Evolutionary conservation across 225 moss, liverwort and hornwort genomes (phyloP), one percentile per base, ranked within the genome.

Genomic region (Pseudisothecium myosuroides): DNA sequence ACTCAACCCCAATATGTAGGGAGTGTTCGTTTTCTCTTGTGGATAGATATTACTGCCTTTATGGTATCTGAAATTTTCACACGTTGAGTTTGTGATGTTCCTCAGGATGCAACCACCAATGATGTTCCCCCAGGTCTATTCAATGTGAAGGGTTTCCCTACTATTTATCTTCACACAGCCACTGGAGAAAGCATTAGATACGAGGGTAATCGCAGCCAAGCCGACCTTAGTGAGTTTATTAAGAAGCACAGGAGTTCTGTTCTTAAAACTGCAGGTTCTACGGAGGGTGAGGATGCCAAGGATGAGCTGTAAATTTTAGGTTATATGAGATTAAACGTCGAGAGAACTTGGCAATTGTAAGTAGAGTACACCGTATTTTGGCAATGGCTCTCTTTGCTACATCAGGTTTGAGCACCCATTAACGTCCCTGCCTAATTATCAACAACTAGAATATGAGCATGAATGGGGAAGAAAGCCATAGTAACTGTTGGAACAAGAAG

Each of bases 31-130:
- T 63, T 41, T 59, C 28, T 67, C 55, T 77, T 83, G 37, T 62
- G 9, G 54, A 64, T 31, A 68, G 47, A 66, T 86, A 24, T 55
- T 86, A 29, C 74, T 90, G 32, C 22, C 67, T 17, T 56, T 8
- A 22, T 56, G 43, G 79, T 56, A 67, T 50, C 41, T 69, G 80
- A 66, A 66, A 87, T 81, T 41, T 91, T 84, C 76, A 84, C 52
- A 58, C 18, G 15, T 86, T 75, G 76, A 64, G 56, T 88, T 89
- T 83, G n/a, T 89, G 74, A 63, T 89, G 62, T 78, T 80, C 74
- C 80, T 62, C 95, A 97, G 98, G 98, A 99, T 88, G 96, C 96
- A 36, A 96, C 98, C 54, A 89, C 96, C 56, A 99, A 99, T 87
- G 98, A 99, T 86, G 90, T 94, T 29, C 94, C 92, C 18, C 36